Base-by-base conservation (phyloP, 345 rosid genomes). In the Hibiscus syriacus region DNA sequence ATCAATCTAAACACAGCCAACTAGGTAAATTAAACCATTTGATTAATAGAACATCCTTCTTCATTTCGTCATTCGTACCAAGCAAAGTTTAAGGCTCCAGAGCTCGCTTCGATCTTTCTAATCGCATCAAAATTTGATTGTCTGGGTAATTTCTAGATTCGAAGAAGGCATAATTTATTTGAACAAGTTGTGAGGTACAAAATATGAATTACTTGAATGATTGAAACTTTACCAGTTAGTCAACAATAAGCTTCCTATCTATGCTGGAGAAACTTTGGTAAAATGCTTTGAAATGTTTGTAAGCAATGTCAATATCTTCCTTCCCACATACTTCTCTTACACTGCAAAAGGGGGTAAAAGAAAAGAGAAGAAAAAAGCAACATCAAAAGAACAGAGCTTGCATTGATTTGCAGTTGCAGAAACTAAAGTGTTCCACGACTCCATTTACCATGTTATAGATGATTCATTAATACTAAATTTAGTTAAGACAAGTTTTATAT, bases 211-310 rank as follows among this genome's bases (percentile, higher is more conserved):
- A 50, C 55, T 6, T 50, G 25, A 46, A 46, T 20, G 20, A 50
- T 50, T 50, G 8, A 6, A 19, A 50, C 30, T 25, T 54, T 54
- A 54, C 30, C 57, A 12, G 64, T 36, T 64, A 79, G 74, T 90
- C 98, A 23, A 93, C 80, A 6, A 64, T 45, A 57, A 89, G 87
- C 79, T 85, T 87, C 77, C 67, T 72, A 74, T 89, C 97, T 70
- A 90, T 67, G 75, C 81, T 80, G 45, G 97, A 87, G 80, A 90
- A 90, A 65, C 74, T 73, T 73, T 67, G 73, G 74, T 83, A 89
- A 80, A 89, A 93, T 64, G 95, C 96, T 81, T 85, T 93, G 83
- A 93, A 94, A 84, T 94, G 96, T 72, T 71, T 81, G 86, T 91
- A 90, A 1, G 99, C 90, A 5, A 81, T 86, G 78, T 87, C 94